A percentile compares a stretch with the other conserved stretches of the same genome.
These are phyloP conservation scores for Boletus rubropictus DNA, from an alignment of 768 basidiomycete genomes.

Conservation along the genomic window DNA sequence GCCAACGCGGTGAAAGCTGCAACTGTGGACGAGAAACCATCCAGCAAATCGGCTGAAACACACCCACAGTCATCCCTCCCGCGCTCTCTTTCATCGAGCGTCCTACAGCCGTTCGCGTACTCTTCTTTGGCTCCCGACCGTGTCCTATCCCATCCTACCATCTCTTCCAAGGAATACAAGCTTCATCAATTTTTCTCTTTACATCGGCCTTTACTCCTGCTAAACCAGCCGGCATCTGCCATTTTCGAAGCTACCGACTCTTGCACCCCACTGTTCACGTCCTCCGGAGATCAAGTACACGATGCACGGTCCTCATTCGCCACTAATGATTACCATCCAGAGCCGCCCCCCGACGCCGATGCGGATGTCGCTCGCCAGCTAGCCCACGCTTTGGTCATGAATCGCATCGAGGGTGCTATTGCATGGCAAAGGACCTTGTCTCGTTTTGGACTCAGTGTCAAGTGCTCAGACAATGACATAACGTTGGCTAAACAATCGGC, in stretches of 20 bases:
- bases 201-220: slow-evolving; percentile 70
- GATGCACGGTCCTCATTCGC: slow-evolving; percentile 23
- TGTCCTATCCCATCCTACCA: slow-evolving; percentile 43
- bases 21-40: slow-evolving; percentile 25
- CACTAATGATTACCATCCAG: slow-evolving; percentile 40
- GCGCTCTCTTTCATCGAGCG: slow-evolving; percentile 7
- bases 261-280: slow-evolving; percentile 16
- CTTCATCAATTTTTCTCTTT: slow-evolving; percentile 83
- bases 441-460: slow-evolving; percentile 55
- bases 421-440: slow-evolving; percentile 67
- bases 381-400: slow-evolving; percentile 67
- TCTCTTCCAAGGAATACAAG: slow-evolving; percentile 66
- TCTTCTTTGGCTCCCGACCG: slow-evolving; percentile 5
- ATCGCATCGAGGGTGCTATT: slow-evolving; percentile 52
- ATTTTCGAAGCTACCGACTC: slow-evolving; percentile 40
- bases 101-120: slow-evolving; percentile 14
- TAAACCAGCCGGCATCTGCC: slow-evolving; percentile 54
- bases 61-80: slow-evolving; percentile 15
- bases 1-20: slow-evolving; percentile 13
- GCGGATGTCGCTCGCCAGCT: slow-evolving; percentile 76
- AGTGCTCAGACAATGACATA: slow-evolving; percentile 44
- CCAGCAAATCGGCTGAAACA: slow-evolving; percentile 22
- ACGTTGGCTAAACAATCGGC: slow-evolving; percentile 49
- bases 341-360: slow-evolving; percentile 62
- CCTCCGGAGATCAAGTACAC: slow-evolving; percentile 21